A percentile compares a stretch with the other conserved stretches of the same genome.
phyloP scores from a whole-genome alignment of 768 basidiomycete genomes.

The Tricholoma hemisulphureum region DNA sequence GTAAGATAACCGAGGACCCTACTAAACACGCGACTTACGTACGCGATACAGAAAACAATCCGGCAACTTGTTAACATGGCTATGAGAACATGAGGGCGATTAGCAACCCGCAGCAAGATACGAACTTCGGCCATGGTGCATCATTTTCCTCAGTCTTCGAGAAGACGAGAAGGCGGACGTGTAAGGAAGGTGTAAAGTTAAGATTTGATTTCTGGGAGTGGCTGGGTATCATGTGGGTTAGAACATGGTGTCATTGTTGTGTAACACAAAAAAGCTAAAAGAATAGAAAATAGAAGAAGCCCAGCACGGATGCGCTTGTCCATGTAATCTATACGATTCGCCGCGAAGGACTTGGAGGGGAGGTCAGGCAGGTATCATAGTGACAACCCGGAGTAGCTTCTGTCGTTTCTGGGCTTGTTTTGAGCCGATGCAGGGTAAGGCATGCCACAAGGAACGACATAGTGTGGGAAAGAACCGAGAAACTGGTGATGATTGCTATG shows the following conservation, averaged over 20 bases:
- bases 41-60: background rate
- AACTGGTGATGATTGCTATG: conserved; percentile 5
- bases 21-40: background rate
- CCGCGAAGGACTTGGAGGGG: background rate
- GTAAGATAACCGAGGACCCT: background rate
- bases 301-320: background rate
- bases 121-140: background rate
- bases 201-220: conserved; percentile 18
- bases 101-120: background rate
- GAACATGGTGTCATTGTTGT: conserved; percentile 2
- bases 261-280: conserved; percentile 3
- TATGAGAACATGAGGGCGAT: no score
- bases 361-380: background rate
- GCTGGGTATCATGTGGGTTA: conserved; percentile 14
- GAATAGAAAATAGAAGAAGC: background rate
- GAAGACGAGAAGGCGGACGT: conserved; percentile 2
- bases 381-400: background rate
- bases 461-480: conserved; percentile 1
- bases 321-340: background rate
- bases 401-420: background rate
- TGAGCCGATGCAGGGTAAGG: background rate
- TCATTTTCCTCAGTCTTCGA: background rate
- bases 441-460: background rate
- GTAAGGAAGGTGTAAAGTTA: conserved; percentile 4
- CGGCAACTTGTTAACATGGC: no score